These are phyloP conservation scores for Malbranchea cinnamomea DNA, from an alignment of 2,329 filamentous ascomycete species.

Conservation along the genomic window DNA sequence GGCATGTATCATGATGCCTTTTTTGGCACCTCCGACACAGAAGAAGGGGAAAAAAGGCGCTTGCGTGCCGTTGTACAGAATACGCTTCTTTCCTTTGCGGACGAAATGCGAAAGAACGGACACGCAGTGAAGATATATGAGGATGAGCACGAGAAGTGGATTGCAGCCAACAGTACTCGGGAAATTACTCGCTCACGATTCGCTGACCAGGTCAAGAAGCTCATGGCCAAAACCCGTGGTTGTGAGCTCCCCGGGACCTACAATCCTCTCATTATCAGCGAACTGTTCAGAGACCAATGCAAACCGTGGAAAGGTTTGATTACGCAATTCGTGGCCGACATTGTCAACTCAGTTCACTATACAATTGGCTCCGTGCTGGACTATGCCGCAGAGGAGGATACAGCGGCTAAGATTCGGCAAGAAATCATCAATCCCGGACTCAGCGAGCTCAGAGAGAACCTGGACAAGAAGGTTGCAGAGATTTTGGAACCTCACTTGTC, in stretches of 20 bases:
- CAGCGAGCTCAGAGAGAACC: constrained; percentile 18
- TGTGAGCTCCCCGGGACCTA: constrained; percentile 46
- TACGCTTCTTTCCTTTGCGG: constrained; percentile 19
- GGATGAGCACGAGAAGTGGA: background rate
- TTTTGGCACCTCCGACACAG: constrained; percentile 15
- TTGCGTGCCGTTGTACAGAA: constrained; percentile 20
- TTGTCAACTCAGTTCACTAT: constrained; percentile 18
- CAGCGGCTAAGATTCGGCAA: constrained; percentile 17
- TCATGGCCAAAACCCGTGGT: constrained; percentile 30
- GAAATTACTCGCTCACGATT: constrained; percentile 19
- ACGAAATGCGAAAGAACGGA: constrained; percentile 29
- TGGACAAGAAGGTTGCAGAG: constrained; percentile 28
- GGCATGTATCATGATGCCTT: constrained; percentile 21
- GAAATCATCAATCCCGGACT: constrained; percentile 29
- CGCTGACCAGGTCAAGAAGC: constrained; percentile 24
- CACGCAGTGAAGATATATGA: constrained; percentile 24
- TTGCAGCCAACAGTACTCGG: constrained; percentile 7
- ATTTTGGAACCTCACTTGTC: constrained; percentile 32
- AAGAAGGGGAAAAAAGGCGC: constrained; percentile 15
- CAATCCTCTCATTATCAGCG: constrained; percentile 41
- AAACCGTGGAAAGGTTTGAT: constrained; percentile 35
- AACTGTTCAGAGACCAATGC: constrained; percentile 47
- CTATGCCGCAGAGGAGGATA: constrained; percentile 25
- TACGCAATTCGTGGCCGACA: constrained; percentile 19
- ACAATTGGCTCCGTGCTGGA: constrained; percentile 21